A percentile compares a stretch with the other conserved stretches of the same genome.
Evolutionary conservation across 768 basidiomycete genomes (phyloP).

Genomic region (Hemileccinum impolitum): DNA sequence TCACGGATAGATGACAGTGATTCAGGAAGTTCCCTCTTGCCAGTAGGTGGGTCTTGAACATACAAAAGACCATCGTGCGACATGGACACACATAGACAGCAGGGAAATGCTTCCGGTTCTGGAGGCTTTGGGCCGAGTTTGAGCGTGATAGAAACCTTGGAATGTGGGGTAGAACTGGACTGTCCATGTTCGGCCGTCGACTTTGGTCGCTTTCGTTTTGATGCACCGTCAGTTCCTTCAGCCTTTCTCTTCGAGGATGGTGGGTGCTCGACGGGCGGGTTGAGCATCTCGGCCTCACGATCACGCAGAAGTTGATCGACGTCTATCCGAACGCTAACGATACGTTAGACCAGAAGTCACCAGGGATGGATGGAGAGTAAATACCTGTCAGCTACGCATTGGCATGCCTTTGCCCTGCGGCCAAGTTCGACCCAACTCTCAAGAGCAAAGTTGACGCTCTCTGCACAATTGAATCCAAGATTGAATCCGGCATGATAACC

Average conservation of each 20-base stretch:
- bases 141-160: conserved; percentile 55
- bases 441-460: conserved; percentile 94
- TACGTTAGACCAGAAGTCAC: conserved; percentile 6
- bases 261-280: conserved; percentile 4
- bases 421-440: conserved; percentile 93
- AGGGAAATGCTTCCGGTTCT: conserved; percentile 57
- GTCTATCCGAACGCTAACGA: conserved; percentile 81
- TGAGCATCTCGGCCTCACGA: conserved; percentile 47
- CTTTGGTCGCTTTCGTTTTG: conserved; percentile 29
- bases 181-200: conserved; percentile 1
- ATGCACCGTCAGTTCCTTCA: conserved; percentile 25
- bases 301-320: conserved; percentile 81
- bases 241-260: conserved; percentile 40
- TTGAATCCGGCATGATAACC: conserved; percentile 99
- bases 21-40: conserved; percentile 50
- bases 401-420: conserved; percentile 70
- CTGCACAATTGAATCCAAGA: conserved; percentile 92
- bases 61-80: conserved; percentile 52
- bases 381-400: conserved; percentile 73
- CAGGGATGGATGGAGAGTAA: conserved; percentile 2
- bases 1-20: conserved; percentile 21
- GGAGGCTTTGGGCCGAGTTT: conserved; percentile 64
- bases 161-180: conserved; percentile 11
- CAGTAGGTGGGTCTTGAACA: conserved; percentile 65
- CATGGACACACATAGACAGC: conserved; percentile 63